A percentile compares a stretch with the other conserved stretches of the same genome.
phyloP scores from a whole-genome alignment of 495 filamentous ascomycete species.

The Chlorociboria aeruginascens region DNA sequence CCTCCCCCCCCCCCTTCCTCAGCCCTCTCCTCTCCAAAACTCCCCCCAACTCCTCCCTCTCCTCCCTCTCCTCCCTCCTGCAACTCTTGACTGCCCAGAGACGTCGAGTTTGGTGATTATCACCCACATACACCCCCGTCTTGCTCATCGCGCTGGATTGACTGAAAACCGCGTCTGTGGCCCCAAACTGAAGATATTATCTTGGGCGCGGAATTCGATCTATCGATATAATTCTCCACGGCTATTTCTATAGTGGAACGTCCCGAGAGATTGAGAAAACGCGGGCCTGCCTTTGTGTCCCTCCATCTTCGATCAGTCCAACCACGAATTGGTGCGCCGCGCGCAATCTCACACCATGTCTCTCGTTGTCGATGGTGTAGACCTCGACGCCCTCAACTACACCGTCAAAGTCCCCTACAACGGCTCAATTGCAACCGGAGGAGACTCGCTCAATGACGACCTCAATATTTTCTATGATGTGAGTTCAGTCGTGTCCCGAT shows the following conservation, averaged over 20 bases:
- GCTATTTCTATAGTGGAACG: too few relatives aligned
- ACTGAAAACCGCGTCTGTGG: too few relatives aligned
- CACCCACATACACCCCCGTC: background rate
- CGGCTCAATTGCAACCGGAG: slow-evolving; percentile 52
- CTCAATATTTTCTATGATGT: slow-evolving; percentile 80
- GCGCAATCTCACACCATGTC: slow-evolving; percentile 4
- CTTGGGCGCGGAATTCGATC: too few relatives aligned
- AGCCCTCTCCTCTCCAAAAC: slow-evolving; percentile 4
- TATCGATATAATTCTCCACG: too few relatives aligned
- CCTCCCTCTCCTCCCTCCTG: background rate
- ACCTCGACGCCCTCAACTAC: slow-evolving; percentile 34
- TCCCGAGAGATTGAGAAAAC: too few relatives aligned
- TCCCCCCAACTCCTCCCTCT: slow-evolving; percentile 1
- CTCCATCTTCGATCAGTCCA: background rate
- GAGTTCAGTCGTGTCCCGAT: slow-evolving; percentile 4
- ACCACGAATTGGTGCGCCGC: too few relatives aligned
- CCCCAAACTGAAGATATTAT: too few relatives aligned
- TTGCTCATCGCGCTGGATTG: too few relatives aligned
- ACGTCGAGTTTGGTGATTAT: background rate
- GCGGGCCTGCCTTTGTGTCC: background rate
- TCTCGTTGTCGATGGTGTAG: slow-evolving; percentile 21
- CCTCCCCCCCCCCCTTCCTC: background rate
- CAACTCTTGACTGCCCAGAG: background rate
- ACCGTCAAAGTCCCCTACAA: slow-evolving; percentile 41
- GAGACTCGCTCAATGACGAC: slow-evolving; percentile 60